These are phyloP conservation scores for Euphorbia schlechtendalii DNA, from an alignment of 441 rosid genomes.

Conservation along the genomic window DNA sequence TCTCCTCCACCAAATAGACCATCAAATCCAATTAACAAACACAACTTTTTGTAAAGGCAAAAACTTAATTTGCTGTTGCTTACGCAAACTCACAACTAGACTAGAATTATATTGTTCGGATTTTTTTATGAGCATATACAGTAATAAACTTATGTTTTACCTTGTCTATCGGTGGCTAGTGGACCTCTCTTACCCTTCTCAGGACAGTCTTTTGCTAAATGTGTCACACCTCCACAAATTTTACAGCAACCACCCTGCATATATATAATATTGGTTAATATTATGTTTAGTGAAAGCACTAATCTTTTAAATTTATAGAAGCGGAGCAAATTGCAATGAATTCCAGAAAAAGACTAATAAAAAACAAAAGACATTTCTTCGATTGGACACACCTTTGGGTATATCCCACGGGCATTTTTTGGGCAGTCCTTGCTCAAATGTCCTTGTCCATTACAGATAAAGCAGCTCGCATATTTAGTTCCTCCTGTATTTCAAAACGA, in stretches of 20 bases:
- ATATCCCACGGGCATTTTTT: constrained; percentile 67
- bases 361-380: neutral
- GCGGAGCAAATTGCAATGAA: neutral
- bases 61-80: neutral
- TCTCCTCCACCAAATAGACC: neutral
- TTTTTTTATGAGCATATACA: neutral
- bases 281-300: constrained; percentile 4
- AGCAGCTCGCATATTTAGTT: constrained; percentile 82
- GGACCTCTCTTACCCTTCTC: constrained; percentile 44
- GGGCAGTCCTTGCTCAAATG: constrained; percentile 94
- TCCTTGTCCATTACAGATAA: constrained; percentile 68
- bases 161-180: constrained; percentile 23
- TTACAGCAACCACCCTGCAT: constrained; percentile 83
- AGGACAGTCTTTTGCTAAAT: constrained; percentile 90
- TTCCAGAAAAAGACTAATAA: neutral
- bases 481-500: constrained; percentile 46
- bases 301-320: neutral
- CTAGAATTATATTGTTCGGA: neutral
- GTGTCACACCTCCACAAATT: constrained; percentile 84
- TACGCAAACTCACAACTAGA: neutral
- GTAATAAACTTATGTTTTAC: constrained; percentile 23
- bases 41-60: neutral
- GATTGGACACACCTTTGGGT: constrained; percentile 63
- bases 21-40: neutral
- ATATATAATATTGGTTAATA: constrained; percentile 7